These are phyloP conservation scores for Penicillium parvum DNA, from an alignment of 495 filamentous ascomycete species.

Conservation along the genomic window DNA sequence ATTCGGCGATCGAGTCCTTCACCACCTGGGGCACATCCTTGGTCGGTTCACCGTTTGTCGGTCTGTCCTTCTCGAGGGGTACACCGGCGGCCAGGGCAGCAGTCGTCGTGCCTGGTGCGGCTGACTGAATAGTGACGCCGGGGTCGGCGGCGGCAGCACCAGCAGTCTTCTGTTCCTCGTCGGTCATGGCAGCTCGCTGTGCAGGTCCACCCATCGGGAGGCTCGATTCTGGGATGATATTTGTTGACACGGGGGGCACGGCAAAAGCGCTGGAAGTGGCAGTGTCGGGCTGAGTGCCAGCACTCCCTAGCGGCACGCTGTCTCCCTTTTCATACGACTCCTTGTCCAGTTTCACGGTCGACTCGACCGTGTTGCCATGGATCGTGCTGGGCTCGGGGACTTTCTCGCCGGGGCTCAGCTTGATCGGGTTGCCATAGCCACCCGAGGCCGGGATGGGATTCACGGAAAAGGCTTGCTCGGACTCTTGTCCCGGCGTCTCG, in stretches of 20 bases:
- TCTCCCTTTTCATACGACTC: slow-evolving; percentile 75
- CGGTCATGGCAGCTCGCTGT: slow-evolving; percentile 13
- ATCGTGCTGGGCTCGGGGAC: slow-evolving; percentile 59
- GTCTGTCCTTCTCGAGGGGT: slow-evolving; percentile 61
- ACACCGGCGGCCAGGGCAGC: slow-evolving; percentile 65
- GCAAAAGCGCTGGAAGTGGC: slow-evolving; percentile 38
- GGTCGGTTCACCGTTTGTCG: slow-evolving; percentile 40
- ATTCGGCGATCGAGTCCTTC: slow-evolving; percentile 64
- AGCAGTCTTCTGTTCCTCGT: slow-evolving; percentile 3
- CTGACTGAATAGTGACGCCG: slow-evolving; percentile 62
- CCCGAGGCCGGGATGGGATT: slow-evolving; percentile 68
- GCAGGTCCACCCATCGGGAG: slow-evolving; percentile 58
- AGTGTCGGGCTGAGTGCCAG: slow-evolving; percentile 15
- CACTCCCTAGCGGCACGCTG: slow-evolving; percentile 40
- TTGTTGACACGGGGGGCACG: slow-evolving; percentile 57
- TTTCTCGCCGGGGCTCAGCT: slow-evolving; percentile 72
- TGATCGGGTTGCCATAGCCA: slow-evolving; percentile 75
- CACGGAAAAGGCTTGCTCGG: slow-evolving; percentile 54
- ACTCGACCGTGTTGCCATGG: slow-evolving; percentile 44
- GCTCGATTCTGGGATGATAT: slow-evolving; percentile 82
- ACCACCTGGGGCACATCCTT: slow-evolving; percentile 65
- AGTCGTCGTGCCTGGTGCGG: slow-evolving; percentile 65
- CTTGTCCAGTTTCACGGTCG: slow-evolving; percentile 69
- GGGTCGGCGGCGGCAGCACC: slow-evolving; percentile 36
- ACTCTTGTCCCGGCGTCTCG: slow-evolving; percentile 63